Base-by-base conservation (phyloP, 1,284 basidiomycete genomes). In the Fomitiporia mediterranea region DNA sequence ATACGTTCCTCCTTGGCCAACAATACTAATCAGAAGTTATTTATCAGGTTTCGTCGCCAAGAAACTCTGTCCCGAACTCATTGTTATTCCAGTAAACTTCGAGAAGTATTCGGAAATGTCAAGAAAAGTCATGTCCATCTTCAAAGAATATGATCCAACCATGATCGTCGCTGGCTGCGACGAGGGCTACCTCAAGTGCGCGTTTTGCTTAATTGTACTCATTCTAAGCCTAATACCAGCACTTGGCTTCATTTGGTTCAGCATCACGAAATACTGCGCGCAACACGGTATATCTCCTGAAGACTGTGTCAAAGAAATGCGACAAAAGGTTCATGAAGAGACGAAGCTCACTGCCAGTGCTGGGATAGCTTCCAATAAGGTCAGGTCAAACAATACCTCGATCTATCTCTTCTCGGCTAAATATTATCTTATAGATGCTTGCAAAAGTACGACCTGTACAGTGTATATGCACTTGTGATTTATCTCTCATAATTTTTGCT, bases 311-410 rank as follows among this genome's bases (percentile, higher is more conserved):
- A 71, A 79, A 47, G 76, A 89, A 60, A 86, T 98, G 72, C 81
- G 94, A 11, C 75, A 75, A 15, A 74, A 76, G 42, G 88, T 96
- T 1, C 77, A 84, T 58, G 74, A 75, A 21, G 86, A 89, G 69
- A 96, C 93, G 0, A 80, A 82, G 42, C 71, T 99, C 52, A 98
- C 96, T 3, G 93, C 94, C 53, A 95, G 92, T 62, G 94, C 94
- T 25, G 97, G 92, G 19, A 94, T 95, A 56, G 93, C 93, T 0
- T 87, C 93, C 0, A 96, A 90, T 66, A 89, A 84, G 77, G 89
- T 85, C 19, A 64, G 67, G 23, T 56, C 66, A 23, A n/a, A n/a
- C n/a, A n/a, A n/a, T n/a, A n/a, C n/a, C n/a, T n/a, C n/a, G n/a
- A n/a, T n/a, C n/a, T n/a, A n/a, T n/a, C n/a, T n/a, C n/a, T n/a